phyloP scores from a whole-genome alignment of 768 basidiomycete species.

The Daedaleopsis sinensis region DNA sequence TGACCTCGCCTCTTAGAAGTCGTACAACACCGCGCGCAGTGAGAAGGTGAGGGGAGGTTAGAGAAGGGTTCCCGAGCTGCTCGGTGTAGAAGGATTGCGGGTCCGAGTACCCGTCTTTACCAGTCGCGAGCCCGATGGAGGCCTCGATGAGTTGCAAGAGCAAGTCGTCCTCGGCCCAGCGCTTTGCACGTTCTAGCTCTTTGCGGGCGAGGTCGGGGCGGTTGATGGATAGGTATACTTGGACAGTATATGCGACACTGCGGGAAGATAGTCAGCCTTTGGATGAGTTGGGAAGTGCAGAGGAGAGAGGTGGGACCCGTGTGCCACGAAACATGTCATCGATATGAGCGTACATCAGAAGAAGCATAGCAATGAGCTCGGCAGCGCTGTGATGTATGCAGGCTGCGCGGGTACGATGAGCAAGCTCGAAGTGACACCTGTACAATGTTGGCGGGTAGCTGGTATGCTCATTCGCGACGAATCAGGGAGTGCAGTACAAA shows the following conservation, averaged over 20 bases:
- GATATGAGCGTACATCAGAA: no score
- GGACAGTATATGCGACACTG: slow-evolving; percentile 81
- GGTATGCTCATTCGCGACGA: no score
- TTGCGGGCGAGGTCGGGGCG: slow-evolving; percentile 86
- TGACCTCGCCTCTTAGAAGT: slow-evolving; percentile 73
- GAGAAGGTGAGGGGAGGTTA: slow-evolving; percentile 73
- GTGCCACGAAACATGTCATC: background rate
- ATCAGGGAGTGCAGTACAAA: no score
- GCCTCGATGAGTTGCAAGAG: slow-evolving; percentile 91
- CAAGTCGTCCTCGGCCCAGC: slow-evolving; percentile 87
- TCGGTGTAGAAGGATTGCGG: slow-evolving; percentile 75
- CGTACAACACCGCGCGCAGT: slow-evolving; percentile 81
- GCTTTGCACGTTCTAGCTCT: slow-evolving; percentile 81
- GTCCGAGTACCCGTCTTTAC: slow-evolving; percentile 65
- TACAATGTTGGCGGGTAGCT: no score
- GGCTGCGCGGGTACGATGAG: background rate
- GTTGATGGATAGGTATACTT: slow-evolving; percentile 90
- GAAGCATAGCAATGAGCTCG: no score
- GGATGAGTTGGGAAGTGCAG: background rate
- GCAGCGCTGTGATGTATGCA: no score
- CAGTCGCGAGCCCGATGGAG: slow-evolving; percentile 72
- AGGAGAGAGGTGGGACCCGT: background rate
- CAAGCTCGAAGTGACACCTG: no score
- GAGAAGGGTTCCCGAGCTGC: slow-evolving; percentile 78
- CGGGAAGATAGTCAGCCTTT: background rate